Percentiles rank a stretch among this genome's conserved stretches.
phyloP scores from a whole-genome alignment of 2,329 filamentous ascomycete species.

The Monosporascus sp. region DNA sequence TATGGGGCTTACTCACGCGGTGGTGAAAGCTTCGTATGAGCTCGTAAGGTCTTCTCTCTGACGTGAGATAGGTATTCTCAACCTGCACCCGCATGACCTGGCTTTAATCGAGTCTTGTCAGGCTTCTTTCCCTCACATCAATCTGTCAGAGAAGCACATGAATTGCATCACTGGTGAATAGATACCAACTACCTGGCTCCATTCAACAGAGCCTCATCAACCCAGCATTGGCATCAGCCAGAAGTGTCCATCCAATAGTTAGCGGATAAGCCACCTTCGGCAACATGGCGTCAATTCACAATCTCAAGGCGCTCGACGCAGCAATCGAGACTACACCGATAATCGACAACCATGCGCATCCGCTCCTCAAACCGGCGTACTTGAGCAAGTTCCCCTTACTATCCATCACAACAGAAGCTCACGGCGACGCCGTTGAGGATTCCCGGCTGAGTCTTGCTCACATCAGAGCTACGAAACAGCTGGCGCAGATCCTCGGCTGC shows the following conservation, averaged over 20 bases:
- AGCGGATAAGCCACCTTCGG: not conserved
- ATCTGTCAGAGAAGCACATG: too few relatives aligned
- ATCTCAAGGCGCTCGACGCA: slow-evolving; percentile 11
- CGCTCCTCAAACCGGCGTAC: slow-evolving; percentile 51
- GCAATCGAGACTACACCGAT: slow-evolving; percentile 54
- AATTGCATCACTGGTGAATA: too few relatives aligned
- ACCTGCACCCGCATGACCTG: too few relatives aligned
- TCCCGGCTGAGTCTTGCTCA: slow-evolving; percentile 60
- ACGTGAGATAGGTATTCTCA: too few relatives aligned
- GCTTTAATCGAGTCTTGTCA: too few relatives aligned
- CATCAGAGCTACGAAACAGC: slow-evolving; percentile 62
- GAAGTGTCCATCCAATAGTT: too few relatives aligned
- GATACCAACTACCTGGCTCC: too few relatives aligned
- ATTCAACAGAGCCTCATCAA: not conserved
- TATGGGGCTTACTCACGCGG: too few relatives aligned
- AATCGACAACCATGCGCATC: slow-evolving; percentile 70
- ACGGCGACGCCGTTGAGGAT: slow-evolving; percentile 60
- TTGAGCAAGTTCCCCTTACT: slow-evolving; percentile 43
- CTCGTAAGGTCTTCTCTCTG: too few relatives aligned
- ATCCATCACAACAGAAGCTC: slow-evolving; percentile 67
- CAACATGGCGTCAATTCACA: slow-evolving; percentile 11
- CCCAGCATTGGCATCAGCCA: too few relatives aligned
- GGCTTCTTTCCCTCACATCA: too few relatives aligned
- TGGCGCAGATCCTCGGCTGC: slow-evolving; percentile 60
- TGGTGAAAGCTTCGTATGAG: too few relatives aligned